Percentiles rank a stretch among this genome's conserved stretches.
phyloP scores from a whole-genome alignment of 164 flowering plant species.

The Vitis rupestris region DNA sequence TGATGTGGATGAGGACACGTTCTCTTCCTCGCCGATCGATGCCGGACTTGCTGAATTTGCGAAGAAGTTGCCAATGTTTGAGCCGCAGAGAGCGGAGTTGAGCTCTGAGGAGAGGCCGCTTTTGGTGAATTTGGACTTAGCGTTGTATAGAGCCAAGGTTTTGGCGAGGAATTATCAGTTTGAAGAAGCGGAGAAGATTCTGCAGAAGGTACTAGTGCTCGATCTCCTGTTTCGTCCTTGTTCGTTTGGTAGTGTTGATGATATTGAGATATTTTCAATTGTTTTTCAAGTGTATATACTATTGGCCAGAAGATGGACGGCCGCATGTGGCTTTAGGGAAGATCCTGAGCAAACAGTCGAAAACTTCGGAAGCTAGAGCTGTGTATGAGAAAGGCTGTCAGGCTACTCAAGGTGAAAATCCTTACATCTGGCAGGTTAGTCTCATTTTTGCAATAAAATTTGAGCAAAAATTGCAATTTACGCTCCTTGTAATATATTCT shows the following conservation, averaged over 20 bases:
- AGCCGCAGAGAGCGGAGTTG: conserved; percentile 58
- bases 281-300: conserved; percentile 40
- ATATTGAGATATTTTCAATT: neutral
- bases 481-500: too few species aligned
- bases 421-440: conserved; percentile 92
- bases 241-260: neutral
- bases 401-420: conserved; percentile 92
- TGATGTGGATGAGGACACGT: conserved; percentile 1
- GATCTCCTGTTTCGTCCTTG: neutral
- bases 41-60: conserved; percentile 55
- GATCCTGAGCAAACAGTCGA: conserved; percentile 63
- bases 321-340: conserved; percentile 62
- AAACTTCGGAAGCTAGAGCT: conserved; percentile 60
- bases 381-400: conserved; percentile 89
- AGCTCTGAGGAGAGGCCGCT: conserved; percentile 52
- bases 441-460: too few species aligned
- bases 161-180: conserved; percentile 52
- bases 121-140: conserved; percentile 73
- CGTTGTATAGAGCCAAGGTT: conserved; percentile 73
- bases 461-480: too few species aligned
- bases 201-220: conserved; percentile 45
- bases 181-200: conserved; percentile 61
- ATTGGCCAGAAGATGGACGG: conserved; percentile 91
- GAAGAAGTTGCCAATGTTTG: conserved; percentile 79
- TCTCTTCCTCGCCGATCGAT: conserved; percentile 37